Evolutionary conservation across 2,329 filamentous ascomycete species (phyloP).

Genomic region (Sarocladium oryzae): DNA sequence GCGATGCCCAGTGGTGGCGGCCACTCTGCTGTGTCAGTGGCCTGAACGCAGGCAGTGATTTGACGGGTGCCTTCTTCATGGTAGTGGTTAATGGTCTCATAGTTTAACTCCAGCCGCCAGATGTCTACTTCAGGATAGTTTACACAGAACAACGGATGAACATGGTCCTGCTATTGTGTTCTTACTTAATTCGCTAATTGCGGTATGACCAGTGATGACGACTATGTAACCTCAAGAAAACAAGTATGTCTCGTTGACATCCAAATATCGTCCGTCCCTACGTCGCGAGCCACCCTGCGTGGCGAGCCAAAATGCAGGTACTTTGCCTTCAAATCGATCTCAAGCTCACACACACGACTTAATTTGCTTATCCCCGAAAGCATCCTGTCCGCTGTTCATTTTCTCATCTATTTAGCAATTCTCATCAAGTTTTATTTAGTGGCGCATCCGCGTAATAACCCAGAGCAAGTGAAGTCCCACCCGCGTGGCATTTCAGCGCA

Average conservation of each 20-base stretch:
- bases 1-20: slow-evolving; percentile 42
- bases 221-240: too few species aligned
- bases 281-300: neutral
- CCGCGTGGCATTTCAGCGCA: neutral
- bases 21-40: slow-evolving; percentile 17
- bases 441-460: neutral
- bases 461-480: neutral
- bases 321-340: neutral
- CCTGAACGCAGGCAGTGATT: neutral
- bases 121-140: too few species aligned
- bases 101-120: too few species aligned
- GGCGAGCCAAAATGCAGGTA: neutral
- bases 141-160: too few species aligned
- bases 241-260: too few species aligned
- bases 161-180: too few species aligned
- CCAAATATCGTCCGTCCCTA: neutral
- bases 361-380: neutral
- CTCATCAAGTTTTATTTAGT: neutral
- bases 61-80: too few species aligned
- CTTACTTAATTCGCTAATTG: too few species aligned
- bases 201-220: too few species aligned
- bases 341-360: neutral
- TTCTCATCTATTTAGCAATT: neutral
- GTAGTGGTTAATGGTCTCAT: too few species aligned
- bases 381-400: neutral